phyloP scores from a whole-genome alignment of 768 basidiomycete genomes.

The Lactarius akahatsu region DNA sequence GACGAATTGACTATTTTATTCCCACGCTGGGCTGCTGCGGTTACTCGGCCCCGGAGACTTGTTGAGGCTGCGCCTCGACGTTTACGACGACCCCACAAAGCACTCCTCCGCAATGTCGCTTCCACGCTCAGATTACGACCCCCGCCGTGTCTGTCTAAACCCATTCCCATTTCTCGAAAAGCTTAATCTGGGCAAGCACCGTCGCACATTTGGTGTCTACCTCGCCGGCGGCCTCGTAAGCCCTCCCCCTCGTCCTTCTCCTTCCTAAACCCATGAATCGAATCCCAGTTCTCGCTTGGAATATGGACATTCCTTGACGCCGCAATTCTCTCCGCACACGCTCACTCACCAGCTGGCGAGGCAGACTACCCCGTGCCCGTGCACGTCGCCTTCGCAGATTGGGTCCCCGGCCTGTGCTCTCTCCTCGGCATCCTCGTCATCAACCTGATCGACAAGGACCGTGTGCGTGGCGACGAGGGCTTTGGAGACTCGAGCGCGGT shows the following conservation, averaged over 20 bases:
- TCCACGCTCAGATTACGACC: slow-evolving; percentile 77
- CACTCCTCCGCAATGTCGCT: slow-evolving; percentile 49
- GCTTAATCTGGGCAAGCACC: slow-evolving; percentile 69
- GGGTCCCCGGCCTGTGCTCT: slow-evolving; percentile 95
- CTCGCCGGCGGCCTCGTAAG: slow-evolving; percentile 88
- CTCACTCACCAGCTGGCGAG: slow-evolving; percentile 68
- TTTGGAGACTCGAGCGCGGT: slow-evolving; percentile 83
- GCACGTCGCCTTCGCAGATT: slow-evolving; percentile 91
- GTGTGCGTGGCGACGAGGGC: slow-evolving; percentile 73
- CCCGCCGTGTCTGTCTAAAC: slow-evolving; percentile 83
- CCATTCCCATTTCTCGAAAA: slow-evolving; percentile 62
- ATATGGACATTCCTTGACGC: slow-evolving; percentile 97
- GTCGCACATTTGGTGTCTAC: slow-evolving; percentile 84
- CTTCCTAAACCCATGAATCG: background rate
- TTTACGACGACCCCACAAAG: background rate
- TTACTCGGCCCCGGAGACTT: background rate
- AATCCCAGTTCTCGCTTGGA: slow-evolving; percentile 82
- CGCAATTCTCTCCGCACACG: slow-evolving; percentile 84
- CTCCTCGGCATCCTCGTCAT: slow-evolving; percentile 90
- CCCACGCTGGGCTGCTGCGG: slow-evolving; percentile 10
- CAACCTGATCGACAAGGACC: slow-evolving; percentile 93
- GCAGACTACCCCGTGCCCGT: slow-evolving; percentile 69
- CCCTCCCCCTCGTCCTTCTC: slow-evolving; percentile 30
- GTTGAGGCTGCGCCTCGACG: background rate
- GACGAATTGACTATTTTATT: background rate